These are phyloP conservation scores for Coelastrella sp. DNA, from an alignment of 139 green algal species.

Conservation along the genomic window DNA sequence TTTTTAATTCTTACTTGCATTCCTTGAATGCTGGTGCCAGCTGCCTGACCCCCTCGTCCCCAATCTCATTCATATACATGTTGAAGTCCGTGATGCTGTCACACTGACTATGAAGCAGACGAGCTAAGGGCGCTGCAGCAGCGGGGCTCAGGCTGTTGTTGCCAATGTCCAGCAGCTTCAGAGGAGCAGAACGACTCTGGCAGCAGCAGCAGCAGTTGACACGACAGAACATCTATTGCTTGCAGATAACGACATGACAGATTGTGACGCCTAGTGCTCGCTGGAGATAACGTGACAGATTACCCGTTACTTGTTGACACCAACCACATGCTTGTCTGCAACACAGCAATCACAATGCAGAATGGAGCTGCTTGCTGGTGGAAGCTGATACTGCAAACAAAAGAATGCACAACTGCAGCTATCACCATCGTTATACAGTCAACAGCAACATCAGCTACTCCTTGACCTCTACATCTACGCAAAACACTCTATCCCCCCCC, in stretches of 20 bases:
- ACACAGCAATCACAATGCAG: neutral
- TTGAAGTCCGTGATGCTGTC: slow-evolving; percentile 84
- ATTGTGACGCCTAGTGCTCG: too few species aligned
- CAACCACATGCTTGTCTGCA: neutral
- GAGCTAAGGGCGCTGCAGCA: slow-evolving; percentile 76
- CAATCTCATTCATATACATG: slow-evolving; percentile 98
- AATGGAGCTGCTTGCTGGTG: neutral
- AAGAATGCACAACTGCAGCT: too few species aligned
- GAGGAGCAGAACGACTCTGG: slow-evolving; percentile 55
- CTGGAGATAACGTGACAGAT: too few species aligned
- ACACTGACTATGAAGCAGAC: slow-evolving; percentile 72
- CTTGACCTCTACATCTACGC: neutral
- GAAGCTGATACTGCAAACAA: too few species aligned
- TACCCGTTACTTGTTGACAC: neutral
- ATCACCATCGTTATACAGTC: neutral
- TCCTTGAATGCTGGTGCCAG: slow-evolving; percentile 41
- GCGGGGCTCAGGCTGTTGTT: slow-evolving; percentile 91
- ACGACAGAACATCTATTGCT: too few species aligned
- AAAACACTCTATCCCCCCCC: neutral
- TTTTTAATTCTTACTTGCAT: slow-evolving; percentile 53
- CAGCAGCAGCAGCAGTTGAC: neutral
- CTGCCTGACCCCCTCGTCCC: slow-evolving; percentile 76
- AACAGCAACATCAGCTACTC: neutral
- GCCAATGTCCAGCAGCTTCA: slow-evolving; percentile 88
- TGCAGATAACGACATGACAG: too few species aligned